Evolutionary conservation across 257 asterid genomes (phyloP), one percentile per base, ranked within the genome.

Genomic region (Hygrophila difformis): DNA sequence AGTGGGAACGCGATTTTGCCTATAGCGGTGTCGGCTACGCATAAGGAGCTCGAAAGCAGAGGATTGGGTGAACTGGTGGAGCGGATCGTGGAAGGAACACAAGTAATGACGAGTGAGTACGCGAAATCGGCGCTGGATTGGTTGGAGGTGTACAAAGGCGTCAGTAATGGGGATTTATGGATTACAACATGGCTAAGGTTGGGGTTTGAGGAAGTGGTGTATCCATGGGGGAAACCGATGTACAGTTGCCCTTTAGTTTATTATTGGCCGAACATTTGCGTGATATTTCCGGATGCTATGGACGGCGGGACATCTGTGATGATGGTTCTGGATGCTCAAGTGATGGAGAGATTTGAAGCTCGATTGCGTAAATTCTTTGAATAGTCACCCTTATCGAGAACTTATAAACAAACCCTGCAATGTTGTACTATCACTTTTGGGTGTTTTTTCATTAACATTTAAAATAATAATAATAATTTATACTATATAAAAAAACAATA

Each of bases 141-240:
- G 87, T 69, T 71, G 1, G 81, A 72, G 33, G 8, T 72, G 1
- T 22, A 76, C 47, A 60, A 64, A 9, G 85, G 84, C 47, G 51
- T 75, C 6, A 76, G 76, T 0, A 42, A 63, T 39, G 83, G 83
- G n/a, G n/a, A n/a, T 2, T 68, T 61, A 9, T 16, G 69, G 33
- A 20, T 69, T 1, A 65, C 72, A 7, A 69, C 81, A 0, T 72
- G 81, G 85, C 62, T 71, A 78, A 58, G 62, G 38, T 54, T 76
- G 41, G 73, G 81, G 40, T 66, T 72, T 29, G 52, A 65, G 44
- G 58, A 67, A 14, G 51, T 60, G 49, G 62, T 60, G 44, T 72
- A 57, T 21, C 78, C 85, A 2, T 72, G 81, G 84, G 84, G 81
- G 0, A 69, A 72, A 39, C 70, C 81, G 3, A 31, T 34, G n/a